These are phyloP conservation scores for Mycena polygramma DNA, from an alignment of 768 basidiomycete genomes.

Conservation along the genomic window DNA sequence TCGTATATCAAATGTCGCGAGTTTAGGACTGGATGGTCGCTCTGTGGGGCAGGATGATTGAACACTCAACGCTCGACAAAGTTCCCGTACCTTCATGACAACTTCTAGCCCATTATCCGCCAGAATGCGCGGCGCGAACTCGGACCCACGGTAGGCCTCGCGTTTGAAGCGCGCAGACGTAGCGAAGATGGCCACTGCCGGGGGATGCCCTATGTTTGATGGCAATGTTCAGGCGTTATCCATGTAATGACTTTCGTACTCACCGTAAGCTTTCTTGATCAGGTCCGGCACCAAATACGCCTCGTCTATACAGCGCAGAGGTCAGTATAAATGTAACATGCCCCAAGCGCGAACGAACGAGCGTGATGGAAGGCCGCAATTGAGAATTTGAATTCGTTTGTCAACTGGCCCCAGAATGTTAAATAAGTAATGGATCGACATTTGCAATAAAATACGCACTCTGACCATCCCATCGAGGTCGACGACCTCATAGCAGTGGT, in stretches of 20 bases:
- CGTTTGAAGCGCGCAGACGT: constrained; percentile 66
- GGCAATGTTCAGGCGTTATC: constrained; percentile 64
- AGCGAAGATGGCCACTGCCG: constrained; percentile 84
- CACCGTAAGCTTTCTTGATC: constrained; percentile 78
- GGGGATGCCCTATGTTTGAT: constrained; percentile 64
- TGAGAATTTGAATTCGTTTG: constrained; percentile 86
- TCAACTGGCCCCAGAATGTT: constrained; percentile 55
- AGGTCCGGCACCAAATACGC: constrained; percentile 83
- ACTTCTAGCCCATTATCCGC: constrained; percentile 79
- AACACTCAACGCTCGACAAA: constrained; percentile 34
- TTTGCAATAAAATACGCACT: constrained; percentile 49
- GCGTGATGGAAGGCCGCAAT: constrained; percentile 86
- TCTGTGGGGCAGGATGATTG: constrained; percentile 53
- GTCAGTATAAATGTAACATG: neutral
- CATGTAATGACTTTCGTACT: constrained; percentile 47
- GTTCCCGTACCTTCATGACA: constrained; percentile 74
- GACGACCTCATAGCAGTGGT: constrained; percentile 62
- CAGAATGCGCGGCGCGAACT: constrained; percentile 82
- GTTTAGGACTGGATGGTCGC: constrained; percentile 70
- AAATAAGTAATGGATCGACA: constrained; percentile 34
- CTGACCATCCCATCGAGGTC: constrained; percentile 77
- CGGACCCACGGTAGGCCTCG: constrained; percentile 78
- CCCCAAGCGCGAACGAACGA: constrained; percentile 11
- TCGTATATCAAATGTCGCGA: constrained; percentile 78
- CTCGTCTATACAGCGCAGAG: constrained; percentile 57